Percentiles rank a stretch among this genome's conserved stretches.
Conservation (phyloP, 2,329 filamentous ascomycete species). For the Microsporum canis region DNA sequence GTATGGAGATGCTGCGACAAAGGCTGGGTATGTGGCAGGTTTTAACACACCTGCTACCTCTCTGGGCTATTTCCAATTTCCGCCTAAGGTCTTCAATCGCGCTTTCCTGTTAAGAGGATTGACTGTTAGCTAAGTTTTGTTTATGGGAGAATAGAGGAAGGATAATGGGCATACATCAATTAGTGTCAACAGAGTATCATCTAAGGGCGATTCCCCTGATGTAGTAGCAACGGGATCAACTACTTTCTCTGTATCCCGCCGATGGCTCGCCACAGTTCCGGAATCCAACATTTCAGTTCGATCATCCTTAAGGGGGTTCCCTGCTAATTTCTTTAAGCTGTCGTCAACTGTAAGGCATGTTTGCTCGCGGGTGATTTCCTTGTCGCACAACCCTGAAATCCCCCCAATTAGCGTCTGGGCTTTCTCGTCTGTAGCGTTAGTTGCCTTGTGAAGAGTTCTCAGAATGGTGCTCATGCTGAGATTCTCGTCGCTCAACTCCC, state of each 20-base stretch:
- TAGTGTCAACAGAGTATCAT: constrained; percentile 45
- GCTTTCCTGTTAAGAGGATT: constrained; percentile 23
- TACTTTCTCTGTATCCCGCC: constrained; percentile 17
- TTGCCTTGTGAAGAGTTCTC: not conserved
- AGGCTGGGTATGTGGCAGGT: not conserved
- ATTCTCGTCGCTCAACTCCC: constrained; percentile 6
- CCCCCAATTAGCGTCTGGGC: not conserved
- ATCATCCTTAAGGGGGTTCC: not conserved
- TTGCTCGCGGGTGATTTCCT: constrained; percentile 13
- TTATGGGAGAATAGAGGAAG: not conserved
- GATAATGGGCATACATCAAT: constrained; percentile 34
- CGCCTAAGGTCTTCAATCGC: constrained; percentile 45
- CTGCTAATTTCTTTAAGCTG: not conserved
- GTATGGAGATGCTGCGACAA: not conserved
- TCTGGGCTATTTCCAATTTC: constrained; percentile 44
- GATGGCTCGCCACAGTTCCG: not conserved
- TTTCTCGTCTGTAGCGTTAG: not conserved
- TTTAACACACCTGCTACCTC: constrained; percentile 26
- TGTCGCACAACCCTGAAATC: not conserved
- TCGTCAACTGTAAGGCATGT: constrained; percentile 16
- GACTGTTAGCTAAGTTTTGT: not conserved
- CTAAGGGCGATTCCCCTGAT: constrained; percentile 13
- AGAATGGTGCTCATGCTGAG: constrained; percentile 12
- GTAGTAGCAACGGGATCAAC: constrained; percentile 17
- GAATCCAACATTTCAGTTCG: not conserved